phyloP scores from a whole-genome alignment of 768 basidiomycete genomes.

The Pleurotus pulmonarius region DNA sequence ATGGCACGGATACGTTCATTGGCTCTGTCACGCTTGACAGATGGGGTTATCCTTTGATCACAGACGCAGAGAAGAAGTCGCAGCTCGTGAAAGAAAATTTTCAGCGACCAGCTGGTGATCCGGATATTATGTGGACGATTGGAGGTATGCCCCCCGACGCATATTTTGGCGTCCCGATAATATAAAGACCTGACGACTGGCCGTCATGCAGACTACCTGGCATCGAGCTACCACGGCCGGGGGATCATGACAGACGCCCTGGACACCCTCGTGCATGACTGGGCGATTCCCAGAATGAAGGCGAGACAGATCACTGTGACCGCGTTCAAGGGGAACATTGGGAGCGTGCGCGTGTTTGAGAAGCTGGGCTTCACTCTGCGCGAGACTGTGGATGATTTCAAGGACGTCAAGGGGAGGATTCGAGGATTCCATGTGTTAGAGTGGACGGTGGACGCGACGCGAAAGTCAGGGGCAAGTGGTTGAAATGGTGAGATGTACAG shows the following conservation, averaged over 20 bases:
- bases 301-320: constrained; percentile 39
- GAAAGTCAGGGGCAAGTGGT: neutral
- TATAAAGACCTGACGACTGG: neutral
- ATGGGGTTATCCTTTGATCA: constrained; percentile 20
- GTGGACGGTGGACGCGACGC: constrained; percentile 18
- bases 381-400: constrained; percentile 33
- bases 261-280: constrained; percentile 45
- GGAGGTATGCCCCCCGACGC: constrained; percentile 31
- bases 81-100: constrained; percentile 32
- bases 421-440: constrained; percentile 32
- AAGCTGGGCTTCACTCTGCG: constrained; percentile 56
- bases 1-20: constrained; percentile 17
- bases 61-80: constrained; percentile 16
- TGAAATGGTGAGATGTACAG: neutral
- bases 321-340: constrained; percentile 51
- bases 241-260: constrained; percentile 76
- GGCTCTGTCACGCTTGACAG: constrained; percentile 32
- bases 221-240: constrained; percentile 55
- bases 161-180: neutral
- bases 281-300: constrained; percentile 67
- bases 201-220: constrained; percentile 49
- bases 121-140: constrained; percentile 44
- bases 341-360: constrained; percentile 60
- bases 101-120: constrained; percentile 34
- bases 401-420: constrained; percentile 31